Base-by-base conservation (phyloP, 164 flowering plant species). In the Aristolochia californica region DNA sequence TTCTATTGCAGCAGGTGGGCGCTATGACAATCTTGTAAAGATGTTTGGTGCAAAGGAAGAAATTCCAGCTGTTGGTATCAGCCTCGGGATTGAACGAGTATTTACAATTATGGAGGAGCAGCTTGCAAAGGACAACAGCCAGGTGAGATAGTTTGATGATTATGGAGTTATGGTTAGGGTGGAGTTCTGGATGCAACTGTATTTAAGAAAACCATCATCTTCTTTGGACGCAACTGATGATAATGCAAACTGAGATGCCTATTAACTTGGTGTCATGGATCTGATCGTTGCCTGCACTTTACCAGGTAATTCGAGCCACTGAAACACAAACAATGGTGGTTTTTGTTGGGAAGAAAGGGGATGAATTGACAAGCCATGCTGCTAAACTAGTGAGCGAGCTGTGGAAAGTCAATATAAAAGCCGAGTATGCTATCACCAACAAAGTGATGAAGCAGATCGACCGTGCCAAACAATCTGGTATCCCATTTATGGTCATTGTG, bases 1-100 rank as follows among this genome's bases (percentile, higher is more conserved):
- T 55, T 83, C 97, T 22, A 93, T 93, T 71, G 98, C 85, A 59
- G 98, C 98, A 59, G 97, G 98, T 65, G 97, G 98, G 48, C 87
- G 98, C 17, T 93, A 88, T 64, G 98, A 93, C 77, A 85, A 82
- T 70, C 97, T 93, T 57, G 83, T 87, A 45, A 95, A 88, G 48
- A 82, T 78, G 88, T 93, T 93, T 75, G 86, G 97, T 44, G 65
- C 54, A 22, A 24, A 79, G 54, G 85, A 80, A 78, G 83, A 77
- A 63, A 88, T 87, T 55, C 95, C 98, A 47, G 83, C 98, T 18
- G 89, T 93, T 74, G 98, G 98, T 47, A 80, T 78, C 56, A 93
- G 98, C 63, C 84, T 93, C 51, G 98, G 98, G 40, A 87, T 93
- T 63, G 98, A 93, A 65, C 78, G 98, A 62, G 97, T 93, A 45